These are phyloP conservation scores for Punica granatum DNA, from an alignment of 345 rosid genomes.

Conservation along the genomic window DNA sequence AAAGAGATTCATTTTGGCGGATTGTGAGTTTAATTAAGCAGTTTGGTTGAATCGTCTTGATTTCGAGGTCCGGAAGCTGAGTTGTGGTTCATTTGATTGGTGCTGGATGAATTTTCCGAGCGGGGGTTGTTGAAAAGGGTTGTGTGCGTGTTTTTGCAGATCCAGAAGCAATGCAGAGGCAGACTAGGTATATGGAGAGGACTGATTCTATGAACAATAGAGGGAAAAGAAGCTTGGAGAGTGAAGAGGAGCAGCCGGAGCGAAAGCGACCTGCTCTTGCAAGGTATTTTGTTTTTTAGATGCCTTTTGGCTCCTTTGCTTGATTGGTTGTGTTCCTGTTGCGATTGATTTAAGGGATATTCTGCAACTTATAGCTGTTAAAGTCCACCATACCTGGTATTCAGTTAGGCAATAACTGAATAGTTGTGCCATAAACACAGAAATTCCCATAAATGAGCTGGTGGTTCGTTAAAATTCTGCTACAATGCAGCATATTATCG, in stretches of 20 bases:
- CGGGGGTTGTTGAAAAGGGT: background rate
- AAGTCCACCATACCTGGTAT: background rate
- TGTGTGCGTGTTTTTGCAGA: constrained; percentile 1
- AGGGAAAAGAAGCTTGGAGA: constrained; percentile 47
- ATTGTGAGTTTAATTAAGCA: background rate
- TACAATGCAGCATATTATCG: background rate
- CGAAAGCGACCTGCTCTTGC: constrained; percentile 54
- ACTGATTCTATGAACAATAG: constrained; percentile 48
- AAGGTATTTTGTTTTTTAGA: constrained; percentile 18
- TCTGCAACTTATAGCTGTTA: background rate
- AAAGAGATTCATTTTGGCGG: background rate
- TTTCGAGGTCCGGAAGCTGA: background rate
- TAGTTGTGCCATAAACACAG: background rate
- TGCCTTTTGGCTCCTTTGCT: background rate
- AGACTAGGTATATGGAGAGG: constrained; percentile 54
- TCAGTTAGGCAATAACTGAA: background rate
- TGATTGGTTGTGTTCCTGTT: background rate
- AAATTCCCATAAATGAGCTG: background rate
- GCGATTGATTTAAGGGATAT: background rate
- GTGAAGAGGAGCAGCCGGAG: constrained; percentile 44
- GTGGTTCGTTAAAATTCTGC: background rate
- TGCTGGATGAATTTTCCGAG: background rate
- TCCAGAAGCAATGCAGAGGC: constrained; percentile 27
- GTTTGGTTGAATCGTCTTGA: background rate
- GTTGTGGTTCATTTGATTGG: background rate